phyloP scores from a whole-genome alignment of 805 yeast species.

The Soucietia sequanensis region DNA sequence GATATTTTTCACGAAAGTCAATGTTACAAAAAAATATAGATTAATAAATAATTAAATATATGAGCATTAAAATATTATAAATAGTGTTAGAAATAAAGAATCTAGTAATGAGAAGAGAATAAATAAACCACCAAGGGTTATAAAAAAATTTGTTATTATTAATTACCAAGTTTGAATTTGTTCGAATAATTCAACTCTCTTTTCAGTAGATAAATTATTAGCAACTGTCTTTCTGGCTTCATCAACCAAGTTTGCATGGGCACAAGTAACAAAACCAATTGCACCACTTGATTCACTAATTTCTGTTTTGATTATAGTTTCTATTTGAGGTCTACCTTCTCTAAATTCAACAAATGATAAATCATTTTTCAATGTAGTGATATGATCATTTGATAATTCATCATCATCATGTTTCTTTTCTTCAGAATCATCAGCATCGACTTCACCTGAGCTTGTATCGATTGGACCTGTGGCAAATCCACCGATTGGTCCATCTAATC shows the following conservation, averaged over 20 bases:
- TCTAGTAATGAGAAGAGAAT: too few relatives aligned
- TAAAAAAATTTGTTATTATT: neutral
- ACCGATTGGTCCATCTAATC: slow-evolving; percentile 2
- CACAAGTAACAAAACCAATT: slow-evolving; percentile 49
- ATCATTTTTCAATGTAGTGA: slow-evolving; percentile 13
- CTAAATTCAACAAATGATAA: slow-evolving; percentile 41
- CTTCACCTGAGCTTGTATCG: slow-evolving; percentile 7
- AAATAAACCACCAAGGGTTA: neutral
- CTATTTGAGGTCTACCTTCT: slow-evolving; percentile 43
- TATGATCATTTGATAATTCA: slow-evolving; percentile 11
- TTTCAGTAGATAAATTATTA: slow-evolving; percentile 22
- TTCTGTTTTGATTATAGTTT: slow-evolving; percentile 33
- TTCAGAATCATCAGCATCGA: slow-evolving; percentile 1
- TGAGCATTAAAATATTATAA: too few relatives aligned
- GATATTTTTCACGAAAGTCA: too few relatives aligned
- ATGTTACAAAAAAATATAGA: too few relatives aligned
- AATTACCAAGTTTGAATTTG: slow-evolving; percentile 33
- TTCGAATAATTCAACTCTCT: slow-evolving; percentile 37
- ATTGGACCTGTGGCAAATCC: slow-evolving; percentile 4
- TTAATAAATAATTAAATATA: too few relatives aligned
- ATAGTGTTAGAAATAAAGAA: slow-evolving; percentile 1
- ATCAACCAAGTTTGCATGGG: slow-evolving; percentile 44
- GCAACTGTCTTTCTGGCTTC: slow-evolving; percentile 27
- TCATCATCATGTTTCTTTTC: slow-evolving; percentile 6
- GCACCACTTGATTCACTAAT: slow-evolving; percentile 36